phyloP scores from a whole-genome alignment of 2,329 filamentous ascomycete genomes.

The Botrytis porri region DNA sequence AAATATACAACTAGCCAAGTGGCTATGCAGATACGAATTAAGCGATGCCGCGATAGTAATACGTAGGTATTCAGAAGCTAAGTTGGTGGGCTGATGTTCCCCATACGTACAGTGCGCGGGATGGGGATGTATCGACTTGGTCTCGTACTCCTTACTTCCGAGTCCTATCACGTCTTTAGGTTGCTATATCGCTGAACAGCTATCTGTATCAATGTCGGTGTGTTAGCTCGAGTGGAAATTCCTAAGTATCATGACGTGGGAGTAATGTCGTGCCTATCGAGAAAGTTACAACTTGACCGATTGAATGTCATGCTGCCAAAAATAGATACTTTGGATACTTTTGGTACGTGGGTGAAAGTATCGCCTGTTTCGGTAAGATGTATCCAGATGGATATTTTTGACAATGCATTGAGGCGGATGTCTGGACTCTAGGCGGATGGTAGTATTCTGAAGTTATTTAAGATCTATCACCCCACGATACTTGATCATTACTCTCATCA shows the following conservation, averaged over 20 bases:
- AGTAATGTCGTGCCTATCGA: background rate
- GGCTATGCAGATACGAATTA: slow-evolving; percentile 21
- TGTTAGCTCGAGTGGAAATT: slow-evolving; percentile 5
- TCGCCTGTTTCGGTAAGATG: background rate
- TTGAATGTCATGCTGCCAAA: background rate
- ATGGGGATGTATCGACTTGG: background rate
- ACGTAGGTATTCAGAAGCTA: slow-evolving; percentile 2
- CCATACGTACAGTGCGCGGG: background rate
- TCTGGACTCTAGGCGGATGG: background rate
- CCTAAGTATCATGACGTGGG: slow-evolving; percentile 6
- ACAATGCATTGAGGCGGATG: background rate
- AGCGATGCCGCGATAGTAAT: background rate
- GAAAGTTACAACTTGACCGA: background rate
- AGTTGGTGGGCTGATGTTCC: background rate
- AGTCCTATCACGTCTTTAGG: slow-evolving; percentile 10
- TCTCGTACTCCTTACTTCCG: slow-evolving; percentile 17
- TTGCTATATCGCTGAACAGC: slow-evolving; percentile 1
- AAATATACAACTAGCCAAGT: background rate
- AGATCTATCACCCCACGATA: slow-evolving; percentile 9
- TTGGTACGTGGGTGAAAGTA: background rate
- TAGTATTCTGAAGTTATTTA: background rate
- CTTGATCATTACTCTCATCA: slow-evolving; percentile 1
- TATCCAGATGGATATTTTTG: background rate
- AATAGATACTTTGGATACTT: background rate
- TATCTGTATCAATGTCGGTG: background rate